Evolutionary conservation across 1,139 yeast species (phyloP), one percentile per base, ranked within the genome.

Genomic region (Yamadazyma sp.): DNA sequence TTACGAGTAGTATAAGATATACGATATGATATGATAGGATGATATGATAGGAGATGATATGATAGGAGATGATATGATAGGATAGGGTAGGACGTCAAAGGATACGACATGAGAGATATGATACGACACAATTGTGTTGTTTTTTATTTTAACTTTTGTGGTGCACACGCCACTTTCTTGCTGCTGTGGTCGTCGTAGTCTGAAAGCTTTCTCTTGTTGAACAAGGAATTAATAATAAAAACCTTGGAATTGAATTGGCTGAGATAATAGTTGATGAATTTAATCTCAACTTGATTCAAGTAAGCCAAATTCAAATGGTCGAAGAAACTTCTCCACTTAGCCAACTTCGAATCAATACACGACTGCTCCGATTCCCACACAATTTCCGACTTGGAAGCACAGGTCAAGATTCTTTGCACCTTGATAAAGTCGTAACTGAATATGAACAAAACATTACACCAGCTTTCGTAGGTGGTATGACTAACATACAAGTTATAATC

Each of bases 401-500:
- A 26, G 12, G 53, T 36, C 20, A 44, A 44, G 12, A 63, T 49
- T 17, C 51, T 50, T 47, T 63, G 69, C 18, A 38, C 40, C 42
- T 56, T 56, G 28, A 71, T 67, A 40, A 71, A 69, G 49, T 72
- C 77, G 45, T 70, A 72, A 16, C 74, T 75, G 49, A 72, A 69
- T 28, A 72, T 68, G 38, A 65, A 54, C 38, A 72, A 56, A 34
- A 69, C 57, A 50, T 73, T 70, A 51, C 77, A 71, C 84, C 83
- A 79, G 44, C 77, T 73, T 44, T 73, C 78, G 50, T 79, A 81
- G 35, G 71, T 66, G 25, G 59, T 58, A 32, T 68, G 68, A 36
- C 75, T 75, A 36, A 83, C 66, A 55, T 73, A 77, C 33, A 81
- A 59, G 34, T 76, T 68, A 66, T 82, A 84, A 49, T 80, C 70